These are phyloP conservation scores for Trichoderma simmonsii DNA, from an alignment of 2,329 filamentous ascomycete genomes.

Conservation along the genomic window DNA sequence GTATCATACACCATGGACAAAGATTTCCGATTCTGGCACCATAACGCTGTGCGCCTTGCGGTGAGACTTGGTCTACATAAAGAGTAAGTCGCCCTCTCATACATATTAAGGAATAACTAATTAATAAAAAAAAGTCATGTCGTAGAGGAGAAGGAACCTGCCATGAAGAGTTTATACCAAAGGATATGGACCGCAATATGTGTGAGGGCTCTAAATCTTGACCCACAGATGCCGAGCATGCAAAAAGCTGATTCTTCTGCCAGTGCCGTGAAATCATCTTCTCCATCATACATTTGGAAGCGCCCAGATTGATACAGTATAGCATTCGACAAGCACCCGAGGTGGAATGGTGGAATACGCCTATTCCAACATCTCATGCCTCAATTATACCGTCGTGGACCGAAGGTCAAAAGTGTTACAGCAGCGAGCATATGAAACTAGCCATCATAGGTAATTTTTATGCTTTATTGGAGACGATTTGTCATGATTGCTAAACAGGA, in stretches of 20 bases:
- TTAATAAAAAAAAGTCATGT: not conserved
- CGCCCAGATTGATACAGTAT: not conserved
- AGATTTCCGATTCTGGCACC: not conserved
- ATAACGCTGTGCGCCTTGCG: not conserved
- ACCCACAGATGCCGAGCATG: too few species aligned
- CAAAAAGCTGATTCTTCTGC: not conserved
- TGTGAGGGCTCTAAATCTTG: not conserved
- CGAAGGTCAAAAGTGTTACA: not conserved
- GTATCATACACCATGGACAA: not conserved
- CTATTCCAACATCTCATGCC: not conserved
- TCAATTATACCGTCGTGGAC: not conserved
- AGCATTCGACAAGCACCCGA: not conserved
- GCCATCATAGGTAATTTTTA: not conserved
- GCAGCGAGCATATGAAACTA: not conserved
- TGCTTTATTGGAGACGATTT: not conserved
- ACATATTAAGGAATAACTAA: not conserved
- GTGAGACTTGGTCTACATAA: not conserved
- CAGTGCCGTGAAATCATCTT: not conserved
- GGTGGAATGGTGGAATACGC: not conserved
- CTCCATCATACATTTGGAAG: not conserved
- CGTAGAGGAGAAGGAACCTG: not conserved
- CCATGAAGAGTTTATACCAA: not conserved
- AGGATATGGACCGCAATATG: not conserved
- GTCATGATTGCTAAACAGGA: not conserved
- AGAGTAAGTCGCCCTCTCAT: not conserved